Conservation (phyloP, 495 filamentous ascomycete genomes). For the Chaetomidium leptoderma region DNA sequence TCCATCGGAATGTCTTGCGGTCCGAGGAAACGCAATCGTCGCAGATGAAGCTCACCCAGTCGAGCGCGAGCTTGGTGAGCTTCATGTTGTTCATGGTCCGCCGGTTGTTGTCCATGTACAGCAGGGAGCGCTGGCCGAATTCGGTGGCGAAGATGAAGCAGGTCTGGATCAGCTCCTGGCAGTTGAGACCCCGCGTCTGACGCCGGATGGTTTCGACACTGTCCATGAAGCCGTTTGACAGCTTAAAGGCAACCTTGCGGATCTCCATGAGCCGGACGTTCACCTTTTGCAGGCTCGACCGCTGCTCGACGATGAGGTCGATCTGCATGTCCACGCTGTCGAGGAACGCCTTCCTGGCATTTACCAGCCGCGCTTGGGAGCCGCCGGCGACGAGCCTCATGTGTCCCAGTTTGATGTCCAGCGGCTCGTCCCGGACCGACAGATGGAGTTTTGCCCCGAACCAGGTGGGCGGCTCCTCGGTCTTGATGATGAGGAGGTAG, state of each 20-base stretch:
- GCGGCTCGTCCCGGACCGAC: slow-evolving; percentile 67
- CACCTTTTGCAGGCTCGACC: slow-evolving; percentile 88
- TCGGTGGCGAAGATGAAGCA: slow-evolving; percentile 98
- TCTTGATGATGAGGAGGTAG: slow-evolving; percentile 80
- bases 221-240: slow-evolving; percentile 99
- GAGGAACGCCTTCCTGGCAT: slow-evolving; percentile 70
- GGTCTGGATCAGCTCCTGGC: slow-evolving; percentile 95
- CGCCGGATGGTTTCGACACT: slow-evolving; percentile 87
- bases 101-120: slow-evolving; percentile 89
- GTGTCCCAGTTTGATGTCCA: slow-evolving; percentile 82
- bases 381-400: slow-evolving; percentile 88
- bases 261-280: slow-evolving; percentile 90
- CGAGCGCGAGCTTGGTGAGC: slow-evolving; percentile 83
- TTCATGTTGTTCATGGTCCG: slow-evolving; percentile 95
- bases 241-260: slow-evolving; percentile 89
- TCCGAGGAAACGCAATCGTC: slow-evolving; percentile 96
- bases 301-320: slow-evolving; percentile 82
- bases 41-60: slow-evolving; percentile 97
- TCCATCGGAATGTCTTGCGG: slow-evolving; percentile 94
- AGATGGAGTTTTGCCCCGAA: slow-evolving; percentile 70
- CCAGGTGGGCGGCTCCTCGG: slow-evolving; percentile 76
- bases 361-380: slow-evolving; percentile 69
- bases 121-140: slow-evolving; percentile 88
- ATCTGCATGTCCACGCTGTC: slow-evolving; percentile 75
- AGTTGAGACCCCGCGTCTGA: slow-evolving; percentile 79